phyloP scores from a whole-genome alignment of 2,329 filamentous ascomycete genomes.

The Sporothrix humicola region DNA sequence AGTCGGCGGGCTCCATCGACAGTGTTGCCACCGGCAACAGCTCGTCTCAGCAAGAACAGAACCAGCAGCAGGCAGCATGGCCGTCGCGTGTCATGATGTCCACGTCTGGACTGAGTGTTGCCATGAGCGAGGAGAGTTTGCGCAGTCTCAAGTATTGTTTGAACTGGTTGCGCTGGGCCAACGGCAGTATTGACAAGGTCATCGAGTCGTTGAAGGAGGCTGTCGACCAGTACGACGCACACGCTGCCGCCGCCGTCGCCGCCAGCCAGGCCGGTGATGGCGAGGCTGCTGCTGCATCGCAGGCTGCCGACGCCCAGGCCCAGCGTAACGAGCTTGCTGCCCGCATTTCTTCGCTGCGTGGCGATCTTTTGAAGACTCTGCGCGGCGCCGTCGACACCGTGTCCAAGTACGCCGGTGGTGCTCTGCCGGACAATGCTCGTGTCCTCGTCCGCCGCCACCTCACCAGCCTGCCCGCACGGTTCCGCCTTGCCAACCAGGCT shows the following conservation, averaged over 20 bases:
- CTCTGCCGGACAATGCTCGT: slow-evolving; percentile 85
- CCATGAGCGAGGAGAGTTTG: slow-evolving; percentile 87
- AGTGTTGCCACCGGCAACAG: background rate
- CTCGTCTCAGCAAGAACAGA: slow-evolving; percentile 30
- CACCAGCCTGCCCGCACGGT: slow-evolving; percentile 81
- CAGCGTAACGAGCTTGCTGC: slow-evolving; percentile 60
- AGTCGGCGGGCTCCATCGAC: slow-evolving; percentile 10
- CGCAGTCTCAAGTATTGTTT: slow-evolving; percentile 85
- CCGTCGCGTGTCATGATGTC: slow-evolving; percentile 85
- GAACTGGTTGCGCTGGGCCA: slow-evolving; percentile 78
- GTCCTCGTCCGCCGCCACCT: slow-evolving; percentile 83
- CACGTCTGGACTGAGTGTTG: slow-evolving; percentile 87
- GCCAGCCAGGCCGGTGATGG: background rate
- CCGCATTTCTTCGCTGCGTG: slow-evolving; percentile 69
- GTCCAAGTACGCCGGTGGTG: slow-evolving; percentile 88
- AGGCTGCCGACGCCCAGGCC: slow-evolving; percentile 34
- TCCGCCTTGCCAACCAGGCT: slow-evolving; percentile 65
- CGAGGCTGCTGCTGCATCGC: slow-evolving; percentile 35
- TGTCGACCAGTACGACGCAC: slow-evolving; percentile 79
- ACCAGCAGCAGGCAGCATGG: slow-evolving; percentile 55
- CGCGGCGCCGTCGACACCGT: slow-evolving; percentile 84
- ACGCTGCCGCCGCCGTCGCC: background rate
- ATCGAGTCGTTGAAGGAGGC: slow-evolving; percentile 76
- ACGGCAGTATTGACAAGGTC: slow-evolving; percentile 76
- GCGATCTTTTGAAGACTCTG: slow-evolving; percentile 77